Evolutionary conservation across 768 basidiomycete species (phyloP), one percentile per base, ranked within the genome.

Genomic region (Sistotremastrum suecicum): DNA sequence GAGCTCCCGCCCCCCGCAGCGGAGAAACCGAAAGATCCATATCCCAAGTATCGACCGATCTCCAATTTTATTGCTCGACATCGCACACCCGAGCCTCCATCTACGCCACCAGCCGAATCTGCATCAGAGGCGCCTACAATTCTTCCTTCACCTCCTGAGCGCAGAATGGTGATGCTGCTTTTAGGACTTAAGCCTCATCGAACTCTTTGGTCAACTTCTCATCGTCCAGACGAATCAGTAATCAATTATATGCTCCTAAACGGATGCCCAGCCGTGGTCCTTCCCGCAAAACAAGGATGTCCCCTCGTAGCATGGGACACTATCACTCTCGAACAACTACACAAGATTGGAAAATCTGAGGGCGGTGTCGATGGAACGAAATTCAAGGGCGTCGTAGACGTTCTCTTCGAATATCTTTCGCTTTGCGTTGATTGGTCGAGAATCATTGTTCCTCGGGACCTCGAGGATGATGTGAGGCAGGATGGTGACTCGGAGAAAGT

Each of bases 261-360:
- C 56, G 76, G 76, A 5, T 76, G 74, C 54, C 75, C 77, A 1
- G 68, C 74, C 4, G 58, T 80, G 35, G 72, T 79, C 5, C 60
- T 79, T 2, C 78, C 78, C 5, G 76, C 69, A 38, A 75, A 72
- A 57, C 50, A 67, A 6, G 78, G 78, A 31, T 72, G 72, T 36
- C 78, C 78, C n/a, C 66, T 81, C 35, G 53, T 78, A 29, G 74
- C 75, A 6, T 82, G 78, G 78, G 76, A 79, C 55, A 63, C 66
- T 20, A 59, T 78, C 47, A 79, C 77, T 31, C 62, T 80, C 30
- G 71, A 73, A 51, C 60, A 74, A 44, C 54, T 81, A 9, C 79
- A 77, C 75, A 61, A 69, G 48, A 59, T 77, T 30, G 55, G 62
- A 12, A 54, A 75, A 9, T 70, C 72, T 5, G 51, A 51, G 9